These are phyloP conservation scores for Leptomonas pyrrhocoris DNA, from an alignment of 208 protist species.

Conservation along the genomic window DNA sequence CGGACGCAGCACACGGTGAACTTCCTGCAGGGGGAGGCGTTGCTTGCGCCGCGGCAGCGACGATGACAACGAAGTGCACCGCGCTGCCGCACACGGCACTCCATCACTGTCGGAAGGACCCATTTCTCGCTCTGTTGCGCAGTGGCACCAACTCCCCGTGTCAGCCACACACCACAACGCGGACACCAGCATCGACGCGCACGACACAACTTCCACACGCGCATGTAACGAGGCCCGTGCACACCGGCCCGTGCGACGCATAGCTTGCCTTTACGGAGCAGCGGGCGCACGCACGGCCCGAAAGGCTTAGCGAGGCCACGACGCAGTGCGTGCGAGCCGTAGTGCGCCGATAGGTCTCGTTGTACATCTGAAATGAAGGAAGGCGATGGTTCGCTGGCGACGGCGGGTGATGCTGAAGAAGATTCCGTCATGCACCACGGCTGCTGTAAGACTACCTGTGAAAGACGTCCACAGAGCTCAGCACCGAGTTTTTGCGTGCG, in stretches of 20 bases:
- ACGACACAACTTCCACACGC: slow-evolving; percentile 42
- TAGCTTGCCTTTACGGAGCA: slow-evolving; percentile 31
- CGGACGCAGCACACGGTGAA: slow-evolving; percentile 23
- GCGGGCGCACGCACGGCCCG: slow-evolving; percentile 40
- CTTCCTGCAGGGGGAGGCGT: neutral
- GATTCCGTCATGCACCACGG: neutral
- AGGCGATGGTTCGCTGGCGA: neutral
- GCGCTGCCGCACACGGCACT: slow-evolving; percentile 20
- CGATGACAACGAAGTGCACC: neutral
- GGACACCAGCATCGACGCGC: slow-evolving; percentile 61
- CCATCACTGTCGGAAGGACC: slow-evolving; percentile 13
- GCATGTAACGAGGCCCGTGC: slow-evolving; percentile 42
- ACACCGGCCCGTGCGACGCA: slow-evolving; percentile 16
- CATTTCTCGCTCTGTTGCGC: neutral
- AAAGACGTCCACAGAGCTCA: slow-evolving; percentile 76
- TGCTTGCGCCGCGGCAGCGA: too few species aligned
- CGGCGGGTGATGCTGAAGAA: neutral
- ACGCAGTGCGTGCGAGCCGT: slow-evolving; percentile 65
- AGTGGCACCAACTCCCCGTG: slow-evolving; percentile 20
- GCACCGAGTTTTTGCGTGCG: slow-evolving; percentile 61
- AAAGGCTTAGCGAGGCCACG: slow-evolving; percentile 61
- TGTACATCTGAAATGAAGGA: slow-evolving; percentile 34
- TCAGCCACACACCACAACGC: slow-evolving; percentile 62
- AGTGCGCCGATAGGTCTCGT: slow-evolving; percentile 75
- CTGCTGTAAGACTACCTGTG: slow-evolving; percentile 33